Percentiles rank a stretch among this genome's conserved stretches.
Evolutionary conservation across 805 yeast species (phyloP).

Genomic region (Yamadazyma akitaensis): DNA sequence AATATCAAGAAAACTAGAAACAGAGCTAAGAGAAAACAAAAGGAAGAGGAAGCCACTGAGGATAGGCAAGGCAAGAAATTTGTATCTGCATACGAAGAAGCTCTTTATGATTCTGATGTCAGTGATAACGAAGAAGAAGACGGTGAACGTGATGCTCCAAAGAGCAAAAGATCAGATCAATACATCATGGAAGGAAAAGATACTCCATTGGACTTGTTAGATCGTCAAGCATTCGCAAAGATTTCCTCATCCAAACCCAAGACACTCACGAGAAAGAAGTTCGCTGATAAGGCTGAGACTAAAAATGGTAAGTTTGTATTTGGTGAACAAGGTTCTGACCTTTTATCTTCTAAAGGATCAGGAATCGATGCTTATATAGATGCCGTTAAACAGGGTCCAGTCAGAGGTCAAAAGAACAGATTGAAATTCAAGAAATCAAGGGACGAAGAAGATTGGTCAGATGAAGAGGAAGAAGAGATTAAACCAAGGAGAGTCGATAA

Average conservation of each 20-base stretch:
- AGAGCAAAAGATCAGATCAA: constrained; percentile 44
- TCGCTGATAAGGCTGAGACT: constrained; percentile 42
- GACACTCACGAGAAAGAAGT: constrained; percentile 46
- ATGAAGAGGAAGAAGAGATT: constrained; percentile 34
- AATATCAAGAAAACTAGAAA: constrained; percentile 85
- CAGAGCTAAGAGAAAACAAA: constrained; percentile 74
- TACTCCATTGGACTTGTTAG: constrained; percentile 83
- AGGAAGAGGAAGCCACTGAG: constrained; percentile 27
- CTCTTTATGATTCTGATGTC: constrained; percentile 68
- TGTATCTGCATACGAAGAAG: constrained; percentile 90
- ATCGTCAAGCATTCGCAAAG: constrained; percentile 77
- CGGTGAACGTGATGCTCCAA: constrained; percentile 40
- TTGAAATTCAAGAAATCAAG: constrained; percentile 70
- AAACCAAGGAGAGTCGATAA: constrained; percentile 14
- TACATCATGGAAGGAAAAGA: constrained; percentile 76
- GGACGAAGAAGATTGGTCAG: constrained; percentile 46
- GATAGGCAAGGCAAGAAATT: constrained; percentile 44
- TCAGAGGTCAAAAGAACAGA: constrained; percentile 89
- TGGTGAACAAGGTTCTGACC: constrained; percentile 50
- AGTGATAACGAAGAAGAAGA: constrained; percentile 53
- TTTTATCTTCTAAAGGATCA: constrained; percentile 36
- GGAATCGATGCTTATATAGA: constrained; percentile 92
- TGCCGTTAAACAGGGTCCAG: constrained; percentile 90
- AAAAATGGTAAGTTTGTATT: constrained; percentile 69
- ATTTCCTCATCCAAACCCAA: constrained; percentile 86